Evolutionary conservation across 2,329 filamentous ascomycete genomes (phyloP).

Genomic region (Nigrograna mackinnonii): DNA sequence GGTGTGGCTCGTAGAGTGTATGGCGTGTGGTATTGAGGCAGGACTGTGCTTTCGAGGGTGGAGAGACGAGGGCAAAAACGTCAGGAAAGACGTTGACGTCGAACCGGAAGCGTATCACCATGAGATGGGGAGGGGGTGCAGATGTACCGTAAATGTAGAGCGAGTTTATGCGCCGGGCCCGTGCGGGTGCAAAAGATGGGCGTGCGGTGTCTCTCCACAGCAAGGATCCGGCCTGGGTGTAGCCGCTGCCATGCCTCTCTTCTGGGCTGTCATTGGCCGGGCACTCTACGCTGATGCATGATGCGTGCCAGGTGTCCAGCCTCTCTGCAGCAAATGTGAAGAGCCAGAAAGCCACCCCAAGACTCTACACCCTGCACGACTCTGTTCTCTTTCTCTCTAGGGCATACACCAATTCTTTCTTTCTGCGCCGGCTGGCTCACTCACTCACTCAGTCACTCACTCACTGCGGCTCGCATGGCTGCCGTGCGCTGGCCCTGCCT

Average conservation of each 20-base stretch:
- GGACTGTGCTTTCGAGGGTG: background rate
- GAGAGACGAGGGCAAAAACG: slow-evolving; percentile 22
- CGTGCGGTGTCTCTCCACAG: background rate
- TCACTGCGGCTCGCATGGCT: too few species aligned
- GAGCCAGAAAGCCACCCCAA: too few species aligned
- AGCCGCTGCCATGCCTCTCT: slow-evolving; percentile 11
- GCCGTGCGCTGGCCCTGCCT: too few species aligned
- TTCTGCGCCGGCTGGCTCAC: too few species aligned
- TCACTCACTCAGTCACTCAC: too few species aligned
- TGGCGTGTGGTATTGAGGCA: too few species aligned
- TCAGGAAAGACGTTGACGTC: slow-evolving; percentile 14
- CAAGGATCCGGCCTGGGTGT: slow-evolving; percentile 3
- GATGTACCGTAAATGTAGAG: slow-evolving; percentile 34
- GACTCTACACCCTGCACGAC: too few species aligned
- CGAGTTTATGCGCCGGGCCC: slow-evolving; percentile 33
- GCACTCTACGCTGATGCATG: slow-evolving; percentile 22
- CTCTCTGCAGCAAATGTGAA: slow-evolving; percentile 5
- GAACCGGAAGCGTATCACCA: slow-evolving; percentile 41
- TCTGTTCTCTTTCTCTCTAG: too few species aligned
- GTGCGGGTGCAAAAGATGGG: slow-evolving; percentile 1
- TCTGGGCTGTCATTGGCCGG: slow-evolving; percentile 1
- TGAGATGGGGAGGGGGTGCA: slow-evolving; percentile 26
- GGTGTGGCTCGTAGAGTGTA: too few species aligned
- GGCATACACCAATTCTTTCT: too few species aligned
- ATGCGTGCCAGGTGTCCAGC: slow-evolving; percentile 14